Percentiles rank a stretch among this genome's conserved stretches.
phyloP scores from a whole-genome alignment of 345 rosid species.

The Streptanthus diversifolius region DNA sequence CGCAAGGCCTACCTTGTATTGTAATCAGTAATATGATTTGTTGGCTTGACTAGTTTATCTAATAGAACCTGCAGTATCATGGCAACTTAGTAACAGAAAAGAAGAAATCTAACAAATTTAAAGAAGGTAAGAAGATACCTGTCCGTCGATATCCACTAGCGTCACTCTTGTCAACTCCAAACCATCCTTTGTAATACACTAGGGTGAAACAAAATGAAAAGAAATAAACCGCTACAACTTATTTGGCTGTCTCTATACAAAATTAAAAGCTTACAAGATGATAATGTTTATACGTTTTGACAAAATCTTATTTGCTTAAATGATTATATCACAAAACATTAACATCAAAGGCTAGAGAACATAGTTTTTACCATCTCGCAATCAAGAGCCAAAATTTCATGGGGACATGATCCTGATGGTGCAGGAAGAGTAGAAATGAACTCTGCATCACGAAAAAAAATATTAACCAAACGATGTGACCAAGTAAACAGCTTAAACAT shows the following conservation, averaged over 20 bases:
- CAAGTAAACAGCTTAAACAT: not conserved
- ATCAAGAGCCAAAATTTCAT: slow-evolving; percentile 78
- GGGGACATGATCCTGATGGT: slow-evolving; percentile 50
- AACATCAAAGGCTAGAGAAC: not conserved
- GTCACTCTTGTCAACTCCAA: slow-evolving; percentile 91
- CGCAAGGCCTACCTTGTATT: slow-evolving; percentile 64
- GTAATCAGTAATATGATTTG: slow-evolving; percentile 72
- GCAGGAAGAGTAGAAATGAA: slow-evolving; percentile 68
- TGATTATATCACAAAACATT: not conserved
- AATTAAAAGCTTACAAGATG: not conserved
- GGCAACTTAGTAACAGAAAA: not conserved
- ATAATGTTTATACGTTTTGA: not conserved
- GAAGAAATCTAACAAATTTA: not conserved
- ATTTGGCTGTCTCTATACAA: not conserved
- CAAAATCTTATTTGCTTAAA: not conserved
- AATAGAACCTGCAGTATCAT: slow-evolving; percentile 58
- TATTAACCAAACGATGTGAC: slow-evolving; percentile 12
- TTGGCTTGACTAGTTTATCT: slow-evolving; percentile 87
- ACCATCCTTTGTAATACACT: slow-evolving; percentile 85
- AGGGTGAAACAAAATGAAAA: slow-evolving; percentile 9
- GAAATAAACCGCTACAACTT: not conserved
- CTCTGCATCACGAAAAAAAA: slow-evolving; percentile 39
- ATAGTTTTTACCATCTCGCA: slow-evolving; percentile 79
- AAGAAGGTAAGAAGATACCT: slow-evolving; percentile 45
- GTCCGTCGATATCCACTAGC: slow-evolving; percentile 73